Evolutionary conservation across 2,329 filamentous ascomycete species (phyloP), one percentile per base, ranked within the genome.

Genomic region (Aureobasidium lini): DNA sequence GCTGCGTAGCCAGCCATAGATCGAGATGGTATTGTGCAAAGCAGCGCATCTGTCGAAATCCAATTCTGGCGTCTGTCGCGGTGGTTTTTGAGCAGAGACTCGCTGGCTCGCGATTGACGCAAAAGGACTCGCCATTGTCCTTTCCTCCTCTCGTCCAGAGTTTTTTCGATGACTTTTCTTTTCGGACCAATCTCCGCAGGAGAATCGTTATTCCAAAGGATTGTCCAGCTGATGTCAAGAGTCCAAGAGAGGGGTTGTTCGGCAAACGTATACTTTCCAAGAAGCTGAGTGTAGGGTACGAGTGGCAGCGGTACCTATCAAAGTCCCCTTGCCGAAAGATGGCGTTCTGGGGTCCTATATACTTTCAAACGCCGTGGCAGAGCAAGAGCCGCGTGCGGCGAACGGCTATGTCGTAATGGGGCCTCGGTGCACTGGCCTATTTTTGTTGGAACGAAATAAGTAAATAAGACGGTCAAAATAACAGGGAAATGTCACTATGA

Each of bases 1-100:
- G 40, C 67, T 68, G 52, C 65, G 67, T 18, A 70, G 63, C 69
- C 69, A 71, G 57, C 68, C 68, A 60, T 70, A 70, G n/a, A 70
- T 64, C n/a, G 67, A 61, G 18, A 71, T 61, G 10, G 67, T 68
- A 60, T 71, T 71, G 62, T 71, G 69, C 37, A 71, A 60, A 4
- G 68, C 68, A 16, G 68, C 68, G 60, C 68, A 70, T 48, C 69
- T 65, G 16, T 69, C 66, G 13, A 64, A 62, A 56, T 69, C 68
- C 13, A 71, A 59, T 32, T 69, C 67, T 32, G 63, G 61, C 16
- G 61, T 61, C 11, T 60, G 40, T 10, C 47, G 63, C 9, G 65
- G 62, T 11, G 68, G 67, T 29, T 64, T 62, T 32, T 63, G 62
- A 4, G 62, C 34, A 15, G 64, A 65, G n/a, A 71, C 67, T 37